phyloP scores from a whole-genome alignment of 1,284 basidiomycete genomes.

The Heterobasidion occidentale region DNA sequence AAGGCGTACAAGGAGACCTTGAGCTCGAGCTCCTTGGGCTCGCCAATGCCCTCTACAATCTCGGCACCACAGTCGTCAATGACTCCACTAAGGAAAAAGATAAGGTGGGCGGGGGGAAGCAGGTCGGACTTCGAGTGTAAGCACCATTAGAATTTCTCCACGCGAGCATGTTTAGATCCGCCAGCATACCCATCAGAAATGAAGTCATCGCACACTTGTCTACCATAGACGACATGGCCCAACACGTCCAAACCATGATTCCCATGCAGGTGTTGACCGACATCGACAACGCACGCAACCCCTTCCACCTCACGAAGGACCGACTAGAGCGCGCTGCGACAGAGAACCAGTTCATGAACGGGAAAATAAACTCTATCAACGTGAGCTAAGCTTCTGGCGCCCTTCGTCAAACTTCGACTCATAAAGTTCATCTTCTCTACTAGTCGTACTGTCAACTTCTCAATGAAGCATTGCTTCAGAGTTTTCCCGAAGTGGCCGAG shows the following conservation, averaged over 20 bases:
- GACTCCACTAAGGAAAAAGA: constrained; percentile 72
- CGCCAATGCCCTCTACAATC: constrained; percentile 66
- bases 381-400: constrained; percentile 31
- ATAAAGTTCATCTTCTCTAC: not conserved
- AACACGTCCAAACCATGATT: constrained; percentile 51
- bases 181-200: constrained; percentile 35
- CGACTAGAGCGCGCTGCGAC: constrained; percentile 71
- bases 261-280: constrained; percentile 67
- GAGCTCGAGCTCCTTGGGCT: constrained; percentile 70
- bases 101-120: constrained; percentile 56
- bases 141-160: constrained; percentile 11
- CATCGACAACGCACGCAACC: constrained; percentile 72
- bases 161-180: too few species aligned
- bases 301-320: constrained; percentile 71
- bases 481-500: constrained; percentile 47
- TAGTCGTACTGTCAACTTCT: constrained; percentile 52
- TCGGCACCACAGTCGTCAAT: constrained; percentile 71
- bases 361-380: constrained; percentile 71
- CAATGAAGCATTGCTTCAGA: constrained; percentile 49
- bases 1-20: constrained; percentile 60
- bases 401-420: not conserved
- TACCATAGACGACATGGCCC: constrained; percentile 57
- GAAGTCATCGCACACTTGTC: constrained; percentile 60
- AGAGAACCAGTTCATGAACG: constrained; percentile 86
- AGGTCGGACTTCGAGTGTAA: constrained; percentile 61